phyloP scores from a whole-genome alignment of 23 red algal species.

The Chondrus crispus region DNA sequence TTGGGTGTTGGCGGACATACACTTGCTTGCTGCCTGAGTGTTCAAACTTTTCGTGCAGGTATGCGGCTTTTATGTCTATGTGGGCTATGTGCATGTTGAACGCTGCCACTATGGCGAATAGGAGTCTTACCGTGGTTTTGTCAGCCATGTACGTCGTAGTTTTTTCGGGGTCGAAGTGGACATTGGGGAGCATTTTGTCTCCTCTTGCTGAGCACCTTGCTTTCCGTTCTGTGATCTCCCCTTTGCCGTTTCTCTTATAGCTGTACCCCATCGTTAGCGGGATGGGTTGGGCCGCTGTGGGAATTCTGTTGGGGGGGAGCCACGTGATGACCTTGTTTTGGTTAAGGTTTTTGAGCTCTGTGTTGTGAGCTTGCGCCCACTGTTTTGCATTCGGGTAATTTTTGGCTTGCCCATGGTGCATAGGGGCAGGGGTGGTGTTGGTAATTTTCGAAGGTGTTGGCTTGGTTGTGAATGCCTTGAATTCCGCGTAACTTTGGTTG shows the following conservation, averaged over 20 bases:
- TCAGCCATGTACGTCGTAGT: neutral
- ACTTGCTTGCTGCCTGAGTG: neutral
- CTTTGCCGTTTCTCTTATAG: neutral
- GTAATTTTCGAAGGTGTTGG: neutral
- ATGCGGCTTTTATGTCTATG: conserved; percentile 8
- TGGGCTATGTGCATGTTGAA: neutral
- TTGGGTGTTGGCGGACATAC: neutral
- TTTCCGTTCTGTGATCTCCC: neutral
- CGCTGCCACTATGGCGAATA: neutral
- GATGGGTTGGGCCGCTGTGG: neutral
- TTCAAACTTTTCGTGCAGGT: neutral
- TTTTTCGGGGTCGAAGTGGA: neutral
- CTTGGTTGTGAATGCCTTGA: neutral
- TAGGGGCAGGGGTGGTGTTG: neutral
- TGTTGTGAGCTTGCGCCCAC: neutral
- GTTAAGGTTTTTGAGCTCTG: neutral
- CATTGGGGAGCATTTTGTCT: neutral
- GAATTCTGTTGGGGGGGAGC: neutral
- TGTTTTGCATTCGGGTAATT: neutral
- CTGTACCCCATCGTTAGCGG: neutral
- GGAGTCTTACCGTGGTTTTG: neutral
- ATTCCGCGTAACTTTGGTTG: no score
- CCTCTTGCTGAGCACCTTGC: conserved; percentile 14
- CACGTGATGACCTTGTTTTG: neutral
- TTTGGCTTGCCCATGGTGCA: neutral